These are phyloP conservation scores for Scedosporium boydii DNA, from an alignment of 2,329 filamentous ascomycete genomes.

Conservation along the genomic window DNA sequence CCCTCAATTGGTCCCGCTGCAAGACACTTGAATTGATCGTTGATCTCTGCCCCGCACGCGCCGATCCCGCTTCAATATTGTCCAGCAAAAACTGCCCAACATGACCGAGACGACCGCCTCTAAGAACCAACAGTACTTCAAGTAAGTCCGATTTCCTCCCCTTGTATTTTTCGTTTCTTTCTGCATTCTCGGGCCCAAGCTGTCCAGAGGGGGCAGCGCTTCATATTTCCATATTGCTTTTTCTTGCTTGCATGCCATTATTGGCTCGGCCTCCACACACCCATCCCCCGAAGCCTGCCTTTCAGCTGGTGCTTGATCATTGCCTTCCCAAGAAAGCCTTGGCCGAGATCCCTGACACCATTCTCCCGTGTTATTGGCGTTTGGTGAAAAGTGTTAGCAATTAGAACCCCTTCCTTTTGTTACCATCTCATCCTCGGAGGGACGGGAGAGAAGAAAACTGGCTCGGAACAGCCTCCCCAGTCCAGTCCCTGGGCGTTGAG, in stretches of 20 bases:
- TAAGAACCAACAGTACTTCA: slow-evolving; percentile 31
- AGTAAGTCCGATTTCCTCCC: slow-evolving; percentile 21
- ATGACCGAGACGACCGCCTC: slow-evolving; percentile 21
- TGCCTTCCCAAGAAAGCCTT: too few species aligned
- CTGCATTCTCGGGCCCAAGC: too few species aligned
- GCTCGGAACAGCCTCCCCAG: not conserved
- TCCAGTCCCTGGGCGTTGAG: not conserved
- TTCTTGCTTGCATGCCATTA: too few species aligned
- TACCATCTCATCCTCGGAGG: too few species aligned
- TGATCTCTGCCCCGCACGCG: not conserved
- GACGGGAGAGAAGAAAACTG: not conserved
- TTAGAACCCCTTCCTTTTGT: not conserved
- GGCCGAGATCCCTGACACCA: not conserved
- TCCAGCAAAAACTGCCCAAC: slow-evolving; percentile 5
- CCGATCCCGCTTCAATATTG: not conserved
- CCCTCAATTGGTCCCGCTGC: too few species aligned
- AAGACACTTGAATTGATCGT: not conserved
- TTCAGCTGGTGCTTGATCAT: too few species aligned
- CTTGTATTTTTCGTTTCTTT: not conserved
- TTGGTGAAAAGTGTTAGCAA: not conserved
- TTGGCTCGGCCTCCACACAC: too few species aligned
- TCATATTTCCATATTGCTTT: too few species aligned
- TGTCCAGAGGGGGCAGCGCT: too few species aligned
- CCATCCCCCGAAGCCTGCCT: too few species aligned
- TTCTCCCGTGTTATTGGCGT: not conserved